Conservation (phyloP, 495 filamentous ascomycete species). For the Penicillium ochrochloron region DNA sequence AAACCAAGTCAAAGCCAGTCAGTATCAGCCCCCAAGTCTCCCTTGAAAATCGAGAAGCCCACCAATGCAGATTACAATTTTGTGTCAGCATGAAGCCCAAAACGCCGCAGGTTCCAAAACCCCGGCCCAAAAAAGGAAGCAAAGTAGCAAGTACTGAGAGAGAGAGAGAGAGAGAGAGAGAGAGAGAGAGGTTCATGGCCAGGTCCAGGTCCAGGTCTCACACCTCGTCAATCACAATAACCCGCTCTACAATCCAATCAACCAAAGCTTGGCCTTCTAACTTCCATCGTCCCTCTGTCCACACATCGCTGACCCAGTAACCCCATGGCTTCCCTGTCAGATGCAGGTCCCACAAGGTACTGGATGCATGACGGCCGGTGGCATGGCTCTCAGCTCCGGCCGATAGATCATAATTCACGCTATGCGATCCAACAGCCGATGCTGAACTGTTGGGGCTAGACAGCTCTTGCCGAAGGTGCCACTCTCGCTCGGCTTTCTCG, state of each 20-base stretch:
- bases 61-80: constrained; percentile 11
- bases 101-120: neutral
- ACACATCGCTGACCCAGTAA: constrained; percentile 48
- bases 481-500: constrained; percentile 78
- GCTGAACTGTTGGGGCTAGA: constrained; percentile 19
- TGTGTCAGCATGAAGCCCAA: neutral
- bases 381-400: constrained; percentile 21
- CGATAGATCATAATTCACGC: constrained; percentile 46
- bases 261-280: constrained; percentile 48
- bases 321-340: constrained; percentile 30
- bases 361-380: constrained; percentile 12
- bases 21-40: neutral
- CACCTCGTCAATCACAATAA: constrained; percentile 44
- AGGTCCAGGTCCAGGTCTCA: constrained; percentile 22
- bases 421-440: constrained; percentile 27
- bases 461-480: constrained; percentile 69
- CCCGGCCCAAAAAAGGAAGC: neutral
- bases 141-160: constrained; percentile 1
- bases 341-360: constrained; percentile 26
- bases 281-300: constrained; percentile 47
- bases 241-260: constrained; percentile 51
- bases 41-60: neutral
- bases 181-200: neutral
- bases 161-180: too few relatives aligned
- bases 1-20: constrained; percentile 2